A percentile compares a stretch with the other conserved stretches of the same genome.
Conservation (phyloP, 352 stramenopile genomes). For the Phytophthora fragariaefolia region DNA sequence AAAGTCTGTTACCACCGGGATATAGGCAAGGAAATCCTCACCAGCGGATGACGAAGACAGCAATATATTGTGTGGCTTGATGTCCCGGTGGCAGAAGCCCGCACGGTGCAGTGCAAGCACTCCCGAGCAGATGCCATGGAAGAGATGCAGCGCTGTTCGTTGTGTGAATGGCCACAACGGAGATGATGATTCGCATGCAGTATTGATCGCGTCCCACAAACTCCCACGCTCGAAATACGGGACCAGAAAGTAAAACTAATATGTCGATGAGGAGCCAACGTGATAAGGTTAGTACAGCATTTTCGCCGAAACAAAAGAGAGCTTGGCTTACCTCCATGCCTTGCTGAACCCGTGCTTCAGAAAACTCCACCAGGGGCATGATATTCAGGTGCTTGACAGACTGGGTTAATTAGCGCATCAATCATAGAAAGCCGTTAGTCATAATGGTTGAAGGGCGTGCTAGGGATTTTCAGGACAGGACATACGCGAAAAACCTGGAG, state of each 20-base stretch:
- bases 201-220: slow-evolving; percentile 78
- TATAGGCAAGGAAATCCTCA: slow-evolving; percentile 75
- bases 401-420: slow-evolving; percentile 31
- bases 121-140: slow-evolving; percentile 84
- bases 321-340: slow-evolving; percentile 65
- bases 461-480: not conserved
- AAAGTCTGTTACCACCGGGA: slow-evolving; percentile 88
- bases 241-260: slow-evolving; percentile 85
- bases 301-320: not conserved
- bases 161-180: slow-evolving; percentile 88
- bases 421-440: slow-evolving; percentile 4
- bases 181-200: slow-evolving; percentile 68
- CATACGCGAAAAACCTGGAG: slow-evolving; percentile 77
- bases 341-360: slow-evolving; percentile 65
- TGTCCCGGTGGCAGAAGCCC: slow-evolving; percentile 85
- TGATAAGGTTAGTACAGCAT: not conserved
- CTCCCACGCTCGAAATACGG: slow-evolving; percentile 87
- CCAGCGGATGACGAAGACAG: slow-evolving; percentile 67
- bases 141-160: slow-evolving; percentile 79
- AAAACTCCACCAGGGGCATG: slow-evolving; percentile 83
- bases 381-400: slow-evolving; percentile 85
- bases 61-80: slow-evolving; percentile 89
- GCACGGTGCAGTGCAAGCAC: slow-evolving; percentile 77
- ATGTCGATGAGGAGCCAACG: not conserved
- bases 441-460: not conserved